phyloP scores from a whole-genome alignment of 345 rosid species.

The Pistacia atlantica region DNA sequence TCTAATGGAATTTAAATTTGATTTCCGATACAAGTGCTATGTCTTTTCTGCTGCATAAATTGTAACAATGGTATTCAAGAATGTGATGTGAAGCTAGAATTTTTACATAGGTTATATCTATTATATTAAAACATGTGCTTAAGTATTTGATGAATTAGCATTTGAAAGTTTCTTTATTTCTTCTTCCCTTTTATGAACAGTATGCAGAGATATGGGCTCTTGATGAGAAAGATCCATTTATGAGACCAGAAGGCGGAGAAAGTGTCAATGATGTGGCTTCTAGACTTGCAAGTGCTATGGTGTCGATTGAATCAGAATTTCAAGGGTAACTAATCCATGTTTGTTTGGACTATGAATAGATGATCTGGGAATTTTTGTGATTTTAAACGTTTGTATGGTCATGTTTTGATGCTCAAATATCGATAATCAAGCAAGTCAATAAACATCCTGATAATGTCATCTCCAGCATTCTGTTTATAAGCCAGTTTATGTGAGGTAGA shows the following conservation, averaged over 20 bases:
- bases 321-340: slow-evolving; percentile 53
- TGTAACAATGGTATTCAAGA: neutral
- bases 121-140: neutral
- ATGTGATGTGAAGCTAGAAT: neutral
- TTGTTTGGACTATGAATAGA: slow-evolving; percentile 5
- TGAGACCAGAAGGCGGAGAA: slow-evolving; percentile 78
- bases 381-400: neutral
- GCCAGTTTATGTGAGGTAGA: neutral
- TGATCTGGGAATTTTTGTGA: neutral
- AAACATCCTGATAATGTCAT: neutral
- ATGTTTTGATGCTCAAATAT: neutral
- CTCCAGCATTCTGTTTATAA: neutral
- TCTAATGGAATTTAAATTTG: neutral
- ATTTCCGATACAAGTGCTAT: neutral
- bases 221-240: slow-evolving; percentile 81
- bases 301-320: slow-evolving; percentile 61
- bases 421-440: neutral
- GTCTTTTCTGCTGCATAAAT: neutral
- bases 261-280: slow-evolving; percentile 81
- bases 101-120: neutral
- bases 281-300: slow-evolving; percentile 65
- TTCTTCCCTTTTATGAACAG: slow-evolving; percentile 33
- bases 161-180: slow-evolving; percentile 10
- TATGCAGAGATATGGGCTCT: slow-evolving; percentile 83
- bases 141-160: neutral